These are phyloP conservation scores for Mycena albidolilacea DNA, from an alignment of 768 basidiomycete species.

Conservation along the genomic window DNA sequence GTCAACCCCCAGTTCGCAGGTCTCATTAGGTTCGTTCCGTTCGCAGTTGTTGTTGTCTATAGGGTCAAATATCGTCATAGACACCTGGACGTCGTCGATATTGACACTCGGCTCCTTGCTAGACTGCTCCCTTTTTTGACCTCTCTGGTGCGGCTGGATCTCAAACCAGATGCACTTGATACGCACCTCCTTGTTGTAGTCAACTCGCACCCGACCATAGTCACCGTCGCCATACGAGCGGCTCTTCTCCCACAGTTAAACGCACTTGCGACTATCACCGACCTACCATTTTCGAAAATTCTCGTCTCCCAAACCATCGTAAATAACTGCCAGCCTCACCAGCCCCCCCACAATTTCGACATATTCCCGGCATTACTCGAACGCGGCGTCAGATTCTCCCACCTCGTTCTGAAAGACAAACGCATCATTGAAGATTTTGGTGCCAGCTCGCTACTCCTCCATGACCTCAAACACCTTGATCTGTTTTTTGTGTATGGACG, in stretches of 20 bases:
- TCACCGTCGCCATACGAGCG: background rate
- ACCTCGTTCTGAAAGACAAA: background rate
- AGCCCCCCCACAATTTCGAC: no score
- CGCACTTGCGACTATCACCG: background rate
- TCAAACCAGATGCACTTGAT: background rate
- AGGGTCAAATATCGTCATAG: background rate
- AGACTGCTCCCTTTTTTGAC: background rate
- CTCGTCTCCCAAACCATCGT: background rate
- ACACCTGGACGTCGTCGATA: background rate
- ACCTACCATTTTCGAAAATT: background rate
- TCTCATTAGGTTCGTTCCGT: background rate
- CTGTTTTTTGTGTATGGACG: background rate
- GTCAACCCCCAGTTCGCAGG: background rate
- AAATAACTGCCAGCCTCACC: no score
- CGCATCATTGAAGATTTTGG: background rate
- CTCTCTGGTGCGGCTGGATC: background rate
- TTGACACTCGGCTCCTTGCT: background rate
- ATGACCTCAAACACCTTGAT: background rate
- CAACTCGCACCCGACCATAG: background rate
- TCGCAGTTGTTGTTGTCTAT: background rate
- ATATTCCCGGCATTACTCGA: background rate
- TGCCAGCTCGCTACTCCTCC: background rate
- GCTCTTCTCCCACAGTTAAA: background rate
- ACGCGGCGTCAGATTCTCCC: background rate
- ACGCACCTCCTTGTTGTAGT: background rate